These are phyloP conservation scores for Solanum etuberosum DNA, from an alignment of 257 asterid species.

Conservation along the genomic window DNA sequence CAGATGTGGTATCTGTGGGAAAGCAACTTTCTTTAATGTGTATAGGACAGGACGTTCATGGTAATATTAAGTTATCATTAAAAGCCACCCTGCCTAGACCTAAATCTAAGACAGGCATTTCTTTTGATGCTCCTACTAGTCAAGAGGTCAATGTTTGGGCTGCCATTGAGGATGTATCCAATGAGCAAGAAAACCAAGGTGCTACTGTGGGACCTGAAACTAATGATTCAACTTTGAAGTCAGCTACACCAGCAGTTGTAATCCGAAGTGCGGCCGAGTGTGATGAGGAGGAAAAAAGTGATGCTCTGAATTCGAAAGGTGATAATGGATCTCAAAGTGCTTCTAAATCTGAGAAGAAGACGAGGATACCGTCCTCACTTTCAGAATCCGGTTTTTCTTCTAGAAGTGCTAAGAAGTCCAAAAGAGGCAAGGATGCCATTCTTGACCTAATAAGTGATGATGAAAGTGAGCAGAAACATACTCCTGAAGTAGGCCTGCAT, in stretches of 20 bases:
- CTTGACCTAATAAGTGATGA: background rate
- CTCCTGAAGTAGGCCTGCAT: background rate
- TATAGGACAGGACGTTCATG: conserved; percentile 84
- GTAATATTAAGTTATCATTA: conserved; percentile 76
- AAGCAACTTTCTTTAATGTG: conserved; percentile 71
- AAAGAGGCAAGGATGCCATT: background rate
- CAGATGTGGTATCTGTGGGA: conserved; percentile 70
- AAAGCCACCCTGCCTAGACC: conserved; percentile 54
- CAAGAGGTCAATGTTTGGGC: conserved; percentile 27
- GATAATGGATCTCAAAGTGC: conserved; percentile 17
- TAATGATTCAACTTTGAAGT: conserved; percentile 19
- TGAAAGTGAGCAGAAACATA: background rate
- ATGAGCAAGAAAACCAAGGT: conserved; percentile 29
- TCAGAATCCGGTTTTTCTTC: background rate
- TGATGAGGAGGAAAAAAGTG: conserved; percentile 47
- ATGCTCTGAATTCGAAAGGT: conserved; percentile 14
- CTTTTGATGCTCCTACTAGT: conserved; percentile 3
- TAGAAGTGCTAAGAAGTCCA: conserved; percentile 1
- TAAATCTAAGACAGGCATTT: conserved; percentile 16
- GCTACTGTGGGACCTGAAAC: background rate
- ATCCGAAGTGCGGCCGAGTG: conserved; percentile 84
- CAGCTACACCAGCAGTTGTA: conserved; percentile 28
- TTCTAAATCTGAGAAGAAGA: conserved; percentile 1
- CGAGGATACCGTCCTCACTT: background rate
- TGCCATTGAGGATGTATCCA: conserved; percentile 14